Evolutionary conservation across 108 stramenopile species (phyloP), one percentile per base, ranked within the genome.

Genomic region (Skeletonema costatum): DNA sequence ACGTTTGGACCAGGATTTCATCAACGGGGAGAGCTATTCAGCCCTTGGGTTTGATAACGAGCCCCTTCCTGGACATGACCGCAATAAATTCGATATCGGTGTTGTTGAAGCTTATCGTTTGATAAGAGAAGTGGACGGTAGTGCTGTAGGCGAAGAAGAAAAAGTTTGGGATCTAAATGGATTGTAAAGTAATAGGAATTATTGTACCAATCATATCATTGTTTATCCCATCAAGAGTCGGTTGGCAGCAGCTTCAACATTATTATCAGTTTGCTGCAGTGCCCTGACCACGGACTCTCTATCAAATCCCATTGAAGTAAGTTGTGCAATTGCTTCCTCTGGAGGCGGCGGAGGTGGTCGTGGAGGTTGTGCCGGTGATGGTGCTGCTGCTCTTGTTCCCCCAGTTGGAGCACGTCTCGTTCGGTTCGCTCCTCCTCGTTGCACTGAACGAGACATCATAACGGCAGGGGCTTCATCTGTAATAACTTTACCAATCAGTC

Each of bases 191-290:
- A 21, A 25, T 25, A 44, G 66, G 13, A 42, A 38, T 66, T 38
- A 35, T 8, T 66, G 16, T 30, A 2, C 35, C 3, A 7, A 1
- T 19, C 16, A 13, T 12, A 48, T 35, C 48, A 31, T 56, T 36
- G 38, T 46, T 79, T 56, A 79, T n/a, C 85, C 82, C 64, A 70
- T 82, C 39, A 95, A 64, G 17, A 94, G 72, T 68, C 87, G 70
- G 82, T 96, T 90, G 4, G 96, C 96, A n/a, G 96, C 96, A 62
- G 83, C 92, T 85, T 96, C 93, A 13, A 94, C 74, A 82, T 94
- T 92, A 71, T 96, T 96, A 53, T 89, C 81, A 31, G 87, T 71
- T 35, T 66, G 68, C 75, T 82, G 84, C 60, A 96, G 66, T 14
- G 92, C 93, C 30, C 86, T 73, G 70, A 89, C 60, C 16, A 96